Evolutionary conservation across 257 asterid genomes (phyloP), one percentile per base, ranked within the genome.

Genomic region (Prunella vulgaris): DNA sequence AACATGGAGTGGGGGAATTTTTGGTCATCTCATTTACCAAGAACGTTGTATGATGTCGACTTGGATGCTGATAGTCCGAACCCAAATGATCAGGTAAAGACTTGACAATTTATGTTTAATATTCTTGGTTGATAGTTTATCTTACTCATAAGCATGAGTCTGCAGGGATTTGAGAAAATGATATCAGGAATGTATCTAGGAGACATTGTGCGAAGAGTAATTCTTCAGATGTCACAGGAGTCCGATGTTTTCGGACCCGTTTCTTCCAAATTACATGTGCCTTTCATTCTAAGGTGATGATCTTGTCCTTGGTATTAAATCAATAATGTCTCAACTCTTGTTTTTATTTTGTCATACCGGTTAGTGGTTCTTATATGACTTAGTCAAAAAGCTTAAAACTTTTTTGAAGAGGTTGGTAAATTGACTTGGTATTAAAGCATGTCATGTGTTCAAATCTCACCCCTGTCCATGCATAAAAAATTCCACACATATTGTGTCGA

Each of bases 1-100:
- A 90, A 92, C 78, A 88, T 88, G 86, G 98, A 92, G 77, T 92
- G 98, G 98, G 98, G 97, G 38, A 92, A 92, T 75, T 92, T 90
- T 76, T 88, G 95, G 93, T 87, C 97, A 60, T 90, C 97, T 46
- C 97, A 88, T 85, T 80, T 92, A 73, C 98, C 98, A 8, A 77
- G 92, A 77, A 92, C 98, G 22, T 71, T 79, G 27, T 92, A 90
- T 68, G 98, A 92, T 54, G 66, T 77, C 1, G 91, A 84, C 66
- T 78, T 92, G 84, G 97, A 92, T 80, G 86, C 84, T 38, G 91
- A 88, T 6, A 87, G 96, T 79, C 88, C 86, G 40, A 87, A 92
- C 66, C 96, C 98, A 58, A 81, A 83, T 59, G 93, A 90, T 73
- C 98, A 90, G 90, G 98, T 85, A 60, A 62, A 35, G 27, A 35